Evolutionary conservation across 345 rosid species (phyloP).

Genomic region (Chamaenerion angustifolium): DNA sequence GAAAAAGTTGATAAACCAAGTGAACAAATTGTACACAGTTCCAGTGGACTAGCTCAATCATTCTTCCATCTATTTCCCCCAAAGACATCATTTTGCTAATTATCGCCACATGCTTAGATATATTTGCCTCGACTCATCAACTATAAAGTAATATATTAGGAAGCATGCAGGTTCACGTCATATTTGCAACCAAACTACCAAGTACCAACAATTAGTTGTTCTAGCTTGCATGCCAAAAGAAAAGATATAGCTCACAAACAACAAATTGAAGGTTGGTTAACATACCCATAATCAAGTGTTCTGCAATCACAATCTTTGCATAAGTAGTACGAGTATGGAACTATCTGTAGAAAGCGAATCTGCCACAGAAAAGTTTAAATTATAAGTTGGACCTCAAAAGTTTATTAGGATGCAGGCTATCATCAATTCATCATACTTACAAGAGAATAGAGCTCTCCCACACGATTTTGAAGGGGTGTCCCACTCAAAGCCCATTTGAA

Average conservation of each 20-base stretch:
- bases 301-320: constrained; percentile 92
- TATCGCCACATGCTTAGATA: too few relatives aligned
- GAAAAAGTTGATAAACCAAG: too few relatives aligned
- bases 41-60: too few relatives aligned
- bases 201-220: too few relatives aligned
- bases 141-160: too few relatives aligned
- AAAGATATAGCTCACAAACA: not conserved
- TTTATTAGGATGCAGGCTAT: constrained; percentile 4
- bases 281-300: constrained; percentile 77
- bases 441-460: constrained; percentile 93
- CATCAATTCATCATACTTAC: constrained; percentile 29
- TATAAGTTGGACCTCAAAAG: constrained; percentile 11
- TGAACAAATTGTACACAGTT: too few relatives aligned
- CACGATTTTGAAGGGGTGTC: constrained; percentile 97
- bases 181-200: too few relatives aligned
- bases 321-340: constrained; percentile 84
- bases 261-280: not conserved
- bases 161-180: too few relatives aligned
- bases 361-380: constrained; percentile 19
- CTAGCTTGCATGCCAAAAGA: too few relatives aligned
- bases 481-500: constrained; percentile 97
- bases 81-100: too few relatives aligned
- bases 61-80: too few relatives aligned
- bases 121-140: too few relatives aligned
- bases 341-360: constrained; percentile 84